Evolutionary conservation across 2,329 filamentous ascomycete species (phyloP), one percentile per base, ranked within the genome.

Genomic region (Penicillium palitans): DNA sequence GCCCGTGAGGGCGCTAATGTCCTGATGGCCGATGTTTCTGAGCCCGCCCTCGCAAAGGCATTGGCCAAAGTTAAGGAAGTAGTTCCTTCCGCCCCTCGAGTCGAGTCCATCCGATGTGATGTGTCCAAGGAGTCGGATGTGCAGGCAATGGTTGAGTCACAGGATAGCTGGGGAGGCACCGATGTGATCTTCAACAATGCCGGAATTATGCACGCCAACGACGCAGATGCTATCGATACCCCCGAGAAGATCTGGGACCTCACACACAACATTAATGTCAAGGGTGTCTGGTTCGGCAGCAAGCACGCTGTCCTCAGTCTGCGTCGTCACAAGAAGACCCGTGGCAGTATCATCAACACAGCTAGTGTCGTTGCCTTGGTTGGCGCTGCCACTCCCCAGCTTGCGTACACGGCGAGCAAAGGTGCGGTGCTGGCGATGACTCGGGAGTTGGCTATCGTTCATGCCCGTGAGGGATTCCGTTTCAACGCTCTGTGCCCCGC

Each of bases 121-220:
- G 93, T 97, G 55, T 92, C 90, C 74, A 93, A 92, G 70, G 93
- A 97, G 75, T 76, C 83, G 60, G 85, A 95, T 57, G 87, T 97
- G 33, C 79, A 91, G 70, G 85, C 87, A 56, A 86, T 90, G 73
- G 82, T 96, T 52, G 88, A 90, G 66, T 78, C 84, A 10, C 79
- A 93, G 58, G 93, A 97, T 76, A 73, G 84, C 57, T 96, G 90
- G 90, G 93, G 93, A 71, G 93, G 93, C 45, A 78, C 95, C 3
- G 93, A 97, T 74, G 82, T 96, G 72, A 90, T 96, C 69, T 97
- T 96, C 87, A 97, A 97, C 86, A 97, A 97, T 75, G 93, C 93
- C 25, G 93, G 93, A 55, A 97, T 97, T 76, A 97, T 97, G 93
- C 93, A 96, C 79, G 87, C 86, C 48, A 82, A 89, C 58, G 89